Percentiles rank a stretch among this genome's conserved stretches.
Conservation (phyloP, 306 rosid species). For the Acacia confusa region DNA sequence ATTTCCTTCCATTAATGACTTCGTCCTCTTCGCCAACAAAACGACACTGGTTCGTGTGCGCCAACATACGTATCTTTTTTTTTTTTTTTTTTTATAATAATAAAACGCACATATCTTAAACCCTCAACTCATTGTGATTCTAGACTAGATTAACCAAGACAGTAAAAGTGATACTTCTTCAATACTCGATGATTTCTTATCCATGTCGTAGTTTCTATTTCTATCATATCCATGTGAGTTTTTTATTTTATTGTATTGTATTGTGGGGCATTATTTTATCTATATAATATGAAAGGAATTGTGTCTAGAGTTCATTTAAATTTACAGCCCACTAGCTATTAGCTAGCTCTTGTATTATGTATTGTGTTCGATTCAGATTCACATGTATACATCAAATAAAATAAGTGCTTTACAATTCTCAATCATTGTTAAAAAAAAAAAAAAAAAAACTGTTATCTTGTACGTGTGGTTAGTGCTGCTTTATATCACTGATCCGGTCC, state of each 20-base stretch:
- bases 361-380: background rate
- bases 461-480: background rate
- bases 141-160: slow-evolving; percentile 40
- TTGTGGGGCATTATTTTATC: too few species aligned
- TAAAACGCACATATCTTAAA: too few species aligned
- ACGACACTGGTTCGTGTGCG: background rate
- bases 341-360: background rate
- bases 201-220: background rate
- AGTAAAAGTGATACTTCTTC: background rate
- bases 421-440: background rate
- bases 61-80: background rate
- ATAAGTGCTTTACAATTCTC: background rate
- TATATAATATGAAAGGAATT: too few species aligned
- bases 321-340: too few species aligned
- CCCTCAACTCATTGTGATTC: slow-evolving; percentile 48
- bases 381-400: background rate
- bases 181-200: background rate
- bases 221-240: background rate
- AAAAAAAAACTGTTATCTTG: background rate
- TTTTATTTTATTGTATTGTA: too few species aligned
- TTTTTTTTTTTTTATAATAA: too few species aligned
- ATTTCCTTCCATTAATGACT: too few species aligned
- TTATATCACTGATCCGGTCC: background rate
- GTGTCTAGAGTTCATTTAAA: too few species aligned
- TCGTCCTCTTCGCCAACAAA: background rate